These are phyloP conservation scores for Coemansia furcata DNA, from an alignment of 192 early-diverging fungal genomes.

Conservation along the genomic window DNA sequence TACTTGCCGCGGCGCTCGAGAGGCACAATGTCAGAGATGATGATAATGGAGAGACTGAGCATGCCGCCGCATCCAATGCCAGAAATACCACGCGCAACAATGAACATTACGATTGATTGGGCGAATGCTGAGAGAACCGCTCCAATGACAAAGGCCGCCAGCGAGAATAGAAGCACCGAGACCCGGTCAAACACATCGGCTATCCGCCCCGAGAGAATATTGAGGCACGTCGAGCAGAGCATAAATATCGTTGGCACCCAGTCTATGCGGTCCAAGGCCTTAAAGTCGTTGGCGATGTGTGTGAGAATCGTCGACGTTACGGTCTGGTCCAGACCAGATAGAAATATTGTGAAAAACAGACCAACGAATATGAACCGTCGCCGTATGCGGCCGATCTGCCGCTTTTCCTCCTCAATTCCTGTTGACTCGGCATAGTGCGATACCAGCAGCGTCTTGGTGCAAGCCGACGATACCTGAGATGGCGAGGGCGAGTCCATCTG, in stretches of 20 bases:
- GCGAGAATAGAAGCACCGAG: slow-evolving; percentile 41
- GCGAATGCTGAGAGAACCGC: slow-evolving; percentile 43
- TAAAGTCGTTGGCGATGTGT: slow-evolving; percentile 74
- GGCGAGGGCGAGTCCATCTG: neutral
- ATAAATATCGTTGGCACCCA: slow-evolving; percentile 89
- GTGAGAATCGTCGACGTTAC: slow-evolving; percentile 82
- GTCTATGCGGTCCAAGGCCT: slow-evolving; percentile 63
- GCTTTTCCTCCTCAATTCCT: neutral
- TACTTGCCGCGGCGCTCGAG: slow-evolving; percentile 71
- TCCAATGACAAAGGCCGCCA: slow-evolving; percentile 44
- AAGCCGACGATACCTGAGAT: neutral
- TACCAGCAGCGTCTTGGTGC: neutral
- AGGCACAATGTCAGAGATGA: slow-evolving; percentile 74
- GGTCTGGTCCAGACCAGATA: slow-evolving; percentile 81
- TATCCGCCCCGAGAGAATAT: slow-evolving; percentile 80
- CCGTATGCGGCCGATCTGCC: neutral
- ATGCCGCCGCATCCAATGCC: slow-evolving; percentile 71
- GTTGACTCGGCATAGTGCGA: neutral
- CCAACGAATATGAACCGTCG: slow-evolving; percentile 32
- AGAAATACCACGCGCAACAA: slow-evolving; percentile 67
- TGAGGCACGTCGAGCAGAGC: slow-evolving; percentile 64
- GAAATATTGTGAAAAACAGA: slow-evolving; percentile 68
- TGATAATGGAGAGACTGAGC: slow-evolving; percentile 66
- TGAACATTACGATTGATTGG: slow-evolving; percentile 55
- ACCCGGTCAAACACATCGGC: slow-evolving; percentile 73